phyloP scores from a whole-genome alignment of 73 alveolate genomes.

The Paraurostyla sp. region DNA sequence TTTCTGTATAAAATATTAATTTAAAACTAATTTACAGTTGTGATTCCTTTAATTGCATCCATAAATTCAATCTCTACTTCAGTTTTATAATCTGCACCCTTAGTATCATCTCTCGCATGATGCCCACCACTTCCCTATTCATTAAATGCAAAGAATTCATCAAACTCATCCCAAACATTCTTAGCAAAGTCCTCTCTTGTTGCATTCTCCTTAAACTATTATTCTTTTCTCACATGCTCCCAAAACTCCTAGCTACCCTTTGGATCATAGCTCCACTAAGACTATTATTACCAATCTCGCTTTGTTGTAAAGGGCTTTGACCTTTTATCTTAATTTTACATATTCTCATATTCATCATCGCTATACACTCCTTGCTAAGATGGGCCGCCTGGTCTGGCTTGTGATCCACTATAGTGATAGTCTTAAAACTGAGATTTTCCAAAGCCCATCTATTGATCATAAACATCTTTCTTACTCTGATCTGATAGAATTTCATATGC shows the following conservation, averaged over 20 bases:
- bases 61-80: slow-evolving; percentile 55
- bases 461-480: slow-evolving; percentile 41
- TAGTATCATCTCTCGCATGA: slow-evolving; percentile 43
- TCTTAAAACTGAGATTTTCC: slow-evolving; percentile 8
- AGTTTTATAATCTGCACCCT: slow-evolving; percentile 53
- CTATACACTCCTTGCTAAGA: background rate
- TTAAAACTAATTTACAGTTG: background rate
- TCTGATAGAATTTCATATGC: slow-evolving; percentile 77
- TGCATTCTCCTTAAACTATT: background rate
- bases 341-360: slow-evolving; percentile 41
- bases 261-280: background rate
- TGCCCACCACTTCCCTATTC: slow-evolving; percentile 4
- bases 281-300: background rate
- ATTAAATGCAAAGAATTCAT: slow-evolving; percentile 58
- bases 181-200: slow-evolving; percentile 28
- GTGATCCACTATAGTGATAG: too few relatives aligned
- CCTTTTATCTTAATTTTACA: slow-evolving; percentile 10
- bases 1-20: background rate
- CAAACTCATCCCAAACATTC: slow-evolving; percentile 58
- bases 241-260: background rate
- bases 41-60: slow-evolving; percentile 67
- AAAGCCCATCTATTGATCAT: slow-evolving; percentile 55
- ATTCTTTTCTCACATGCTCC: slow-evolving; percentile 2
- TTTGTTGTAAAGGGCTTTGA: background rate
- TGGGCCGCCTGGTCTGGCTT: background rate